These are phyloP conservation scores for Fusarium austroafricanum DNA, from an alignment of 2,329 filamentous ascomycete genomes.

Conservation along the genomic window DNA sequence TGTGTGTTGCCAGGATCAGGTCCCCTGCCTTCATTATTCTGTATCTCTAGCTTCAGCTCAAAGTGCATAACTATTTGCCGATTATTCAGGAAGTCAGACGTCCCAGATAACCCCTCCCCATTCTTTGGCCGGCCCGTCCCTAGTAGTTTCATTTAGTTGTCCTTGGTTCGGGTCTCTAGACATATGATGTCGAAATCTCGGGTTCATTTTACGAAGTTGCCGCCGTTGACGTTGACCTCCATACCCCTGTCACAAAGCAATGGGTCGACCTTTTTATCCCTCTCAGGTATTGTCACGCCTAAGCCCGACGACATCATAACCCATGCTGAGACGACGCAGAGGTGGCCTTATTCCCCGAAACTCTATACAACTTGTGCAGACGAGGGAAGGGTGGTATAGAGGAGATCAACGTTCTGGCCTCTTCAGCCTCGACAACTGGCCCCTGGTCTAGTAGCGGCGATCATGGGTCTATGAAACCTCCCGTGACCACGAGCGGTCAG, in stretches of 20 bases:
- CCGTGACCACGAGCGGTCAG: constrained; percentile 47
- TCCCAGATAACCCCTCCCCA: constrained; percentile 38
- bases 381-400: constrained; percentile 14
- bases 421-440: constrained; percentile 28
- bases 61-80: constrained; percentile 22
- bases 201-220: constrained; percentile 36
- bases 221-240: constrained; percentile 30
- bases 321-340: constrained; percentile 13
- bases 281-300: constrained; percentile 6
- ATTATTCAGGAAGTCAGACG: constrained; percentile 22
- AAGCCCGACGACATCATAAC: constrained; percentile 4
- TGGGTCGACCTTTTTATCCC: constrained; percentile 17
- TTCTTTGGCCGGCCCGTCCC: constrained; percentile 45
- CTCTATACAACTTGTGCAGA: constrained; percentile 21
- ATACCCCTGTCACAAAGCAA: constrained; percentile 4
- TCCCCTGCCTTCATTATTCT: constrained; percentile 28
- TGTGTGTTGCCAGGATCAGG: constrained; percentile 30
- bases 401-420: constrained; percentile 35
- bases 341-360: constrained; percentile 22
- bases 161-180: constrained; percentile 21
- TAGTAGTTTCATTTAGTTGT: constrained; percentile 39
- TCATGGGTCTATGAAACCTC: constrained; percentile 42
- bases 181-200: constrained; percentile 18
- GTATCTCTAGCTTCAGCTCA: constrained; percentile 15
- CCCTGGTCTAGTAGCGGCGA: constrained; percentile 45